Base-by-base conservation (phyloP, 225 moss, liverwort and hornwort species). In the Straminergon stramineum region DNA sequence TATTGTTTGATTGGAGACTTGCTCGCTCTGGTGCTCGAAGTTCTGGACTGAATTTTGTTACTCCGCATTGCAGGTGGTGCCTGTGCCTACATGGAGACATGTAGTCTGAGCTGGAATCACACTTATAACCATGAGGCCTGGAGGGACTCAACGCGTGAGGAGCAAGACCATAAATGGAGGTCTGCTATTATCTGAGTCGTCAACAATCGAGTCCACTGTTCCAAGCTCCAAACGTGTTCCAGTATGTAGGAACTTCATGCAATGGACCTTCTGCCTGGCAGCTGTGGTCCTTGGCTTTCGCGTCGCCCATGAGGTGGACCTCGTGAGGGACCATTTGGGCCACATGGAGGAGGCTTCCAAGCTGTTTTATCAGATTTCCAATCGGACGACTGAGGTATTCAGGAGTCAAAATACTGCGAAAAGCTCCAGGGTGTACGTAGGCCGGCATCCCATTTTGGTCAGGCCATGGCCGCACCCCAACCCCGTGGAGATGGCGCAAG, bases 391-490 rank as follows among this genome's bases (percentile, higher is more conserved):
- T 87, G 57, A 82, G 69, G 58, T 73, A 17, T 41, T 90, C 81
- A 71, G 66, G 88, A 69, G 71, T 88, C 85, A 24, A 60, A 75
- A 62, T 35, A 45, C 85, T 48, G 71, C 11, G 24, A 97, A 95
- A 82, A 96, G 97, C 90, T 89, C 94, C 66, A 66, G 95, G 84
- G 97, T 99, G 70, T 95, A 96, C 86, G 98, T 99, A 14, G 98
- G 98, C 61, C 93, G 98, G 41, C 98, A 99, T 73, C 93, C 92
- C 37, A 99, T 99, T 89, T 89, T 97, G 91, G 88, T 96, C 70
- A 92, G 98, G 86, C 95, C 96, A 70, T 96, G 96, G 96, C 97
- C 98, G 35, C 96, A 99, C 85, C 98, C 98, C 11, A 94, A 99
- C 91, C 95, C 96, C 24, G 19, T 90, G 57, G 96, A 99, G 85